Evolutionary conservation across 768 basidiomycete species (phyloP).

Genomic region (Nevesoporus exiguus): DNA sequence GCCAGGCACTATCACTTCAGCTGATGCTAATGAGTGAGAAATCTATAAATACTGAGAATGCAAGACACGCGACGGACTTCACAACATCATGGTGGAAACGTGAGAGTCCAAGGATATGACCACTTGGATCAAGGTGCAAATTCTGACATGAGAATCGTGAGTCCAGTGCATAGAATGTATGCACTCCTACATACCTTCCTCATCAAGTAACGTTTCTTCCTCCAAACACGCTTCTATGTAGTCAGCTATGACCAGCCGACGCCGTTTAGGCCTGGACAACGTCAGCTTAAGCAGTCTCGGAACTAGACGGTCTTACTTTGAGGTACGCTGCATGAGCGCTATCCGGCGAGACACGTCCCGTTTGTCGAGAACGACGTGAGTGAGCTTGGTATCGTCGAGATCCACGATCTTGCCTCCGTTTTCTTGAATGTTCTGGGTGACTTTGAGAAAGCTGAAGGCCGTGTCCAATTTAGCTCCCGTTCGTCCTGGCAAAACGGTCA

Average conservation of each 20-base stretch:
- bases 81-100: no score
- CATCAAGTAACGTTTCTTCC: conserved; percentile 80
- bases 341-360: conserved; percentile 71
- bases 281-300: conserved; percentile 9
- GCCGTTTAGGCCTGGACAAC: conserved; percentile 65
- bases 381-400: conserved; percentile 74
- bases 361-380: conserved; percentile 83
- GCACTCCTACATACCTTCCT: conserved; percentile 52
- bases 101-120: not conserved
- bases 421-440: conserved; percentile 50
- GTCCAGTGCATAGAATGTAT: not conserved
- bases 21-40: no score
- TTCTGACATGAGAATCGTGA: conserved; percentile 15
- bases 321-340: conserved; percentile 67
- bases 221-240: conserved; percentile 78
- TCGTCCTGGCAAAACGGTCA: not conserved
- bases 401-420: conserved; percentile 74
- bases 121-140: conserved; percentile 21
- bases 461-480: conserved; percentile 25
- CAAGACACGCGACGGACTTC: no score
- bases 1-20: no score
- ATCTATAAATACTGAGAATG: no score
- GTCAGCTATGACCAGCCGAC: conserved; percentile 73
- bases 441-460: conserved; percentile 54
- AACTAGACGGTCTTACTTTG: conserved; percentile 48